Conservation (phyloP, 139 green algal species). For the Haematococcus sp. region DNA sequence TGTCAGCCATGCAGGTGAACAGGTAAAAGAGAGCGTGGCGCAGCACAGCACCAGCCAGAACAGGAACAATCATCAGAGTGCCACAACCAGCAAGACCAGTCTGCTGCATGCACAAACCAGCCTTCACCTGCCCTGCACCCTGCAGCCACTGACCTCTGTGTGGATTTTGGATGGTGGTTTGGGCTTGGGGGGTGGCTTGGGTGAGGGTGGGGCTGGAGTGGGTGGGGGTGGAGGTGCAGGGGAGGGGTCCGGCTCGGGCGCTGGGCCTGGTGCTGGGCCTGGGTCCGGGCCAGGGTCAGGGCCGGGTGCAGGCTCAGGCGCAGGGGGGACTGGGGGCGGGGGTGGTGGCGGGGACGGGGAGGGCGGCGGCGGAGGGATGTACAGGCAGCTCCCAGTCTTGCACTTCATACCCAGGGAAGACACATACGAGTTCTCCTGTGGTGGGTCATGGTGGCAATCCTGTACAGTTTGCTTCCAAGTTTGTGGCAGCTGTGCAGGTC, state of each 20-base stretch:
- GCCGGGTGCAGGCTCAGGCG: not conserved
- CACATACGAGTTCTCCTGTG: slow-evolving; percentile 55
- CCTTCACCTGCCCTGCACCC: too few species aligned
- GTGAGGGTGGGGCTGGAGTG: not conserved
- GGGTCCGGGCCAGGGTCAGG: not conserved
- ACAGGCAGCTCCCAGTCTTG: slow-evolving; percentile 55
- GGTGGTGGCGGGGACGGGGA: slow-evolving; percentile 26
- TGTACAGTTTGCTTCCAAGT: too few species aligned
- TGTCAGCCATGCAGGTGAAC: too few species aligned
- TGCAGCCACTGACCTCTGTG: slow-evolving; percentile 26
- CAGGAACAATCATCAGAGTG: too few species aligned
- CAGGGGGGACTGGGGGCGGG: not conserved
- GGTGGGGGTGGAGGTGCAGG: not conserved
- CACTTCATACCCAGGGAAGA: slow-evolving; percentile 60
- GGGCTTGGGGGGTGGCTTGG: slow-evolving; percentile 13
- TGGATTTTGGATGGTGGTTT: slow-evolving; percentile 18
- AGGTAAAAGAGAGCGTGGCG: too few species aligned
- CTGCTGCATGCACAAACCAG: too few species aligned
- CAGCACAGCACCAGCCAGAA: too few species aligned
- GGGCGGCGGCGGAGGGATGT: slow-evolving; percentile 28
- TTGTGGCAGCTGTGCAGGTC: too few species aligned
- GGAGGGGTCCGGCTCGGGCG: not conserved
- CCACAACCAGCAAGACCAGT: too few species aligned
- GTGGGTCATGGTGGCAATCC: not conserved
- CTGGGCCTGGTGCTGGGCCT: not conserved